phyloP scores from a whole-genome alignment of 2,329 filamentous ascomycete species.

The Aspergillus fumigatus region DNA sequence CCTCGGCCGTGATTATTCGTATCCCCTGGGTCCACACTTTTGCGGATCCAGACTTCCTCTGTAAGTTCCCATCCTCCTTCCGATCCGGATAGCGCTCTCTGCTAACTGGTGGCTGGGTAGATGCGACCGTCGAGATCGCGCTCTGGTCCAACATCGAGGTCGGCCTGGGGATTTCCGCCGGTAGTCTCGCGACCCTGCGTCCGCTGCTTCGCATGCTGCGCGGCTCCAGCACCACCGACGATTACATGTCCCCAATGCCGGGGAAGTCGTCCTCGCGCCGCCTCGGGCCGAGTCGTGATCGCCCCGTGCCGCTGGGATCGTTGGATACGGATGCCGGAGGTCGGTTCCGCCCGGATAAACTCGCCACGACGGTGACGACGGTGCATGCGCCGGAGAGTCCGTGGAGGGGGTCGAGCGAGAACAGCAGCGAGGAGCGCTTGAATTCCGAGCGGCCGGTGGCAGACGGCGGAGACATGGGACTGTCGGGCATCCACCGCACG shows the following conservation, averaged over 20 bases:
- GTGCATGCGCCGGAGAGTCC: slow-evolving; percentile 17
- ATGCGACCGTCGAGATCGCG: slow-evolving; percentile 41
- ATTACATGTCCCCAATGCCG: slow-evolving; percentile 19
- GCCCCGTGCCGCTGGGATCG: slow-evolving; percentile 22
- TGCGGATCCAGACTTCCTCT: slow-evolving; percentile 34
- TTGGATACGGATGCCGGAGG: slow-evolving; percentile 15
- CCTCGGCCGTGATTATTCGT: slow-evolving; percentile 43
- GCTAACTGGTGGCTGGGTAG: background rate
- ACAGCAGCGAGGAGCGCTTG: slow-evolving; percentile 26
- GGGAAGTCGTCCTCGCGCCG: slow-evolving; percentile 15
- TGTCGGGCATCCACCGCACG: slow-evolving; percentile 24
- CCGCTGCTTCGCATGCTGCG: slow-evolving; percentile 40
- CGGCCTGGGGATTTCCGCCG: slow-evolving; percentile 41
- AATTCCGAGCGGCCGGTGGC: slow-evolving; percentile 13
- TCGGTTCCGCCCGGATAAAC: slow-evolving; percentile 26
- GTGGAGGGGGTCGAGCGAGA: slow-evolving; percentile 18
- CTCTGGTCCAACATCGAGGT: slow-evolving; percentile 36
- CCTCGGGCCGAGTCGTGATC: slow-evolving; percentile 13
- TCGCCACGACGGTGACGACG: slow-evolving; percentile 27
- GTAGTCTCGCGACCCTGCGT: slow-evolving; percentile 45
- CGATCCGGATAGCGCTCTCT: no score
- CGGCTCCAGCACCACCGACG: slow-evolving; percentile 15
- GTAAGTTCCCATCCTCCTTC: slow-evolving; percentile 11
- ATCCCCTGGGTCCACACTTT: slow-evolving; percentile 39
- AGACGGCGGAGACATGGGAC: slow-evolving; percentile 15